Conservation (phyloP, 2,329 filamentous ascomycete species). For the Dactylella cylindrospora region DNA sequence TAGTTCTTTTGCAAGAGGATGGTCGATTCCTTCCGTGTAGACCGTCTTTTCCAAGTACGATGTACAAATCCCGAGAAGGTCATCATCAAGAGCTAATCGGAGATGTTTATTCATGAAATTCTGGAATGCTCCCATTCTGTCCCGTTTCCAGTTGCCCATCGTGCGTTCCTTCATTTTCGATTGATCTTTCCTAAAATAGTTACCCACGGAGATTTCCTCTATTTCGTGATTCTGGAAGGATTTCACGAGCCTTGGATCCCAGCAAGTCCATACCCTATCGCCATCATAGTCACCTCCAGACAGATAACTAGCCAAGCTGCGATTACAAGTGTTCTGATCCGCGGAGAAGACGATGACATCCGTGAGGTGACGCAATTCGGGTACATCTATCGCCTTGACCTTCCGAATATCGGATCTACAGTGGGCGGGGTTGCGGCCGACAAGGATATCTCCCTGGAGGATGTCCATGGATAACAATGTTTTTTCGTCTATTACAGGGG, state of each 20-base stretch:
- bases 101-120: slow-evolving; percentile 61
- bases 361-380: slow-evolving; percentile 66
- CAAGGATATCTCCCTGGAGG: slow-evolving; percentile 64
- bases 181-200: too few species aligned
- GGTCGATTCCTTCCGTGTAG: slow-evolving; percentile 61
- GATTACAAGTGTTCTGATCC: slow-evolving; percentile 56
- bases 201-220: too few species aligned
- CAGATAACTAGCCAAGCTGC: slow-evolving; percentile 67
- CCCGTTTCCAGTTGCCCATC: slow-evolving; percentile 17
- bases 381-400: slow-evolving; percentile 56
- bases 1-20: slow-evolving; percentile 56
- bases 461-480: slow-evolving; percentile 40
- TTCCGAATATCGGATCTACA: slow-evolving; percentile 72
- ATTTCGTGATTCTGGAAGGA: slow-evolving; percentile 66
- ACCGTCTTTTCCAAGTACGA: slow-evolving; percentile 64
- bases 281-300: slow-evolving; percentile 83
- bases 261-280: slow-evolving; percentile 73
- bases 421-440: slow-evolving; percentile 70
- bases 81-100: slow-evolving; percentile 61
- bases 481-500: slow-evolving; percentile 41
- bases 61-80: slow-evolving; percentile 66
- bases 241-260: slow-evolving; percentile 66
- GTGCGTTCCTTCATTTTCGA: too few species aligned
- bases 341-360: slow-evolving; percentile 78
- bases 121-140: slow-evolving; percentile 48